Evolutionary conservation across 2,329 filamentous ascomycete species (phyloP).

Genomic region (Amylocarpus encephaloides): DNA sequence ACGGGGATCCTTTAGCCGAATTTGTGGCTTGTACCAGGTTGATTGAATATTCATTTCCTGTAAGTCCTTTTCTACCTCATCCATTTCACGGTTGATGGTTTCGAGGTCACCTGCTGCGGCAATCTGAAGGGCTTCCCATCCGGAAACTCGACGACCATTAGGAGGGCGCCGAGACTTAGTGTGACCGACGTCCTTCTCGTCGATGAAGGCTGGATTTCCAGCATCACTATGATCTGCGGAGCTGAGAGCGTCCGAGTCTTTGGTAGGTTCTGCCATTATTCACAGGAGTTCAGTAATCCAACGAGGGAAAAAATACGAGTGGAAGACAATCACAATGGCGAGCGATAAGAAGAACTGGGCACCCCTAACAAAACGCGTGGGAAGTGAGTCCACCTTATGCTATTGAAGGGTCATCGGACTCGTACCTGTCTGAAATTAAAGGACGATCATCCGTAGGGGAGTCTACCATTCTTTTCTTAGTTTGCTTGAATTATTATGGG

Average conservation of each 20-base stretch:
- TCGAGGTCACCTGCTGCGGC: conserved; percentile 26
- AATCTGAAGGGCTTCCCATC: conserved; percentile 30
- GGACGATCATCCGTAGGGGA: background rate
- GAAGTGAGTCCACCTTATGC: background rate
- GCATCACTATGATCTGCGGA: conserved; percentile 13
- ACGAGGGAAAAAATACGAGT: background rate
- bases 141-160: conserved; percentile 16
- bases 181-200: conserved; percentile 14
- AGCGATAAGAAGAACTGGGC: background rate
- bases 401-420: background rate
- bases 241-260: conserved; percentile 10
- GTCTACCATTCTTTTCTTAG: background rate
- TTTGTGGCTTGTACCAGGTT: conserved; percentile 38
- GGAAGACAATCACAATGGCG: background rate
- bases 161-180: background rate
- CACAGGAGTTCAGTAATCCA: background rate
- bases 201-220: conserved; percentile 6
- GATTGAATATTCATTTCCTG: conserved; percentile 20
- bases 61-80: conserved; percentile 30
- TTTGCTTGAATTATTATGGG: background rate
- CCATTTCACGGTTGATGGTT: conserved; percentile 31
- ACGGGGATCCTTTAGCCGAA: conserved; percentile 54
- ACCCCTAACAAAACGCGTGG: too few species aligned
- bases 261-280: conserved; percentile 15
- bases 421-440: background rate